Evolutionary conservation across 306 rosid genomes (phyloP), one percentile per base, ranked within the genome.

Genomic region (Cyamopsis tetragonoloba): DNA sequence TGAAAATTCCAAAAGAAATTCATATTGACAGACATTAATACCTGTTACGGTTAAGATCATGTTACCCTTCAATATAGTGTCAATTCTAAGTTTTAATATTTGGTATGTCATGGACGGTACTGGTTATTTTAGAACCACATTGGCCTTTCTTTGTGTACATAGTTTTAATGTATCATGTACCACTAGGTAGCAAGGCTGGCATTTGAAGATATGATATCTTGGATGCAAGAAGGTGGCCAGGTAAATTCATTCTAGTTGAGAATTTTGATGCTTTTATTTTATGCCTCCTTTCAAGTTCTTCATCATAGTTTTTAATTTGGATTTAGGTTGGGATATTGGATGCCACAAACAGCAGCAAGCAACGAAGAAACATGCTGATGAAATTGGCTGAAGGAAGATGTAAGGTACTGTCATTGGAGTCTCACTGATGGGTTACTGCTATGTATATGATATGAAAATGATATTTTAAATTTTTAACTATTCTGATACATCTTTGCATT

Each of bases 181-280:
- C 77, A 69, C 88, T 82, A 95, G 99, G 97, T 95, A 86, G 99
- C 99, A 34, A 96, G 89, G 71, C 63, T 95, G 78, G 97, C 99
- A 41, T 88, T 95, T 76, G 99, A 95, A 82, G 99, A 95, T 83
- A 95, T 95, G 99, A 87, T 90, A 80, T 81, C 96, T 55, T 93
- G 99, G 99, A 88, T 93, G 96, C 90, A 90, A 75, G 97, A 93
- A 80, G 97, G 99, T 73, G 99, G 99, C 70, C 99, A 90, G 89
- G 99, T 93, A 86, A 83, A 77, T 78, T 72, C 47, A 73, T 60
- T 72, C 7, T 56, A 48, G 62, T 66, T 28, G 26, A 76, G 47
- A 56, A 69, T 55, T 62, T 23, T 14, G 26, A n/a, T n/a, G n/a
- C n/a, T n/a, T n/a, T 47, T 68, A 37, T 54, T 53, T 63, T 48